phyloP scores from a whole-genome alignment of 2,329 filamentous ascomycete genomes.

The Pestalotiopsis sp. region DNA sequence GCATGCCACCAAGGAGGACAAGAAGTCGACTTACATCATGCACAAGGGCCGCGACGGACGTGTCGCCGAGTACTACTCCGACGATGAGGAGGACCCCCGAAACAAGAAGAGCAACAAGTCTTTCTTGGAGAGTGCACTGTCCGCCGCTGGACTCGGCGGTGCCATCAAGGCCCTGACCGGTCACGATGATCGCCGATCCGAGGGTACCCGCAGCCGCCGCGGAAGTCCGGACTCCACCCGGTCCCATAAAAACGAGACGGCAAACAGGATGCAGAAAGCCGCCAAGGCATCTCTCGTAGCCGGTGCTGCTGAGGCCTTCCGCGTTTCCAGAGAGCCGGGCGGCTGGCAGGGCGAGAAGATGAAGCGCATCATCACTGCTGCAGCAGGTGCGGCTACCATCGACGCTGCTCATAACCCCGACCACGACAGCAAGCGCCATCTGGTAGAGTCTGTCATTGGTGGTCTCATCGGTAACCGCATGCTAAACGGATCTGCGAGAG shows the following conservation, averaged over 20 bases:
- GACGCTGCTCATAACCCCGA: slow-evolving; percentile 74
- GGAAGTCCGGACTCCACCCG: slow-evolving; percentile 45
- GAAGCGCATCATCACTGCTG: slow-evolving; percentile 87
- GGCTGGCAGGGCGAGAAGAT: slow-evolving; percentile 91
- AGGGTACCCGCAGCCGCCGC: slow-evolving; percentile 30
- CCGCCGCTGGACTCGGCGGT: slow-evolving; percentile 62
- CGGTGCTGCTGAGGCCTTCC: slow-evolving; percentile 90
- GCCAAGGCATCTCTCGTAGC: slow-evolving; percentile 90
- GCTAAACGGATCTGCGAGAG: slow-evolving; percentile 75
- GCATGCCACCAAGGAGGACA: slow-evolving; percentile 55
- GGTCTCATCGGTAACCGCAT: slow-evolving; percentile 85
- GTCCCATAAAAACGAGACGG: slow-evolving; percentile 43
- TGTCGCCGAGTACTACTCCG: slow-evolving; percentile 56
- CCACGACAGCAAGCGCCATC: slow-evolving; percentile 79
- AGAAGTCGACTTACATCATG: slow-evolving; percentile 54
- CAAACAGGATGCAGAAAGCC: slow-evolving; percentile 76
- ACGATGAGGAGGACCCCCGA: slow-evolving; percentile 57
- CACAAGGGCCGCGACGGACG: slow-evolving; percentile 58
- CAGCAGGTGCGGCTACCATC: slow-evolving; percentile 81
- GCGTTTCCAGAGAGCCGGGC: slow-evolving; percentile 84
- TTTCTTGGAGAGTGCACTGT: slow-evolving; percentile 65
- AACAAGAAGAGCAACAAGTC: slow-evolving; percentile 65
- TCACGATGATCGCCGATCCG: slow-evolving; percentile 39
- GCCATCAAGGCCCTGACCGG: slow-evolving; percentile 61
- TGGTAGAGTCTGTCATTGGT: slow-evolving; percentile 85